Evolutionary conservation across 2,329 filamentous ascomycete species (phyloP), one percentile per base, ranked within the genome.

Genomic region (Aspergillus aculeatinus): DNA sequence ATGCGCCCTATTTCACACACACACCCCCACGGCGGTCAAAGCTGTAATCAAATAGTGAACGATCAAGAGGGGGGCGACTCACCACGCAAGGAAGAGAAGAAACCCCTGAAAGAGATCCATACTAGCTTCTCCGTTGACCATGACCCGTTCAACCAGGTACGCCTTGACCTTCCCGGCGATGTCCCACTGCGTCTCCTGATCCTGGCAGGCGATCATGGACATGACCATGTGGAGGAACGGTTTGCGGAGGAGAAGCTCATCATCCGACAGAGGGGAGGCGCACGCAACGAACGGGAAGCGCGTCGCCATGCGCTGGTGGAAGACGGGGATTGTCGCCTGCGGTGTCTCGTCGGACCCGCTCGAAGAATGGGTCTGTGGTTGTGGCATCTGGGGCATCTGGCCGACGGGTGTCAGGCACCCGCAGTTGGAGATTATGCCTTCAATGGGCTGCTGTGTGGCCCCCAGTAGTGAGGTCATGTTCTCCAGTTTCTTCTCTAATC

Each of bases 21-120:
- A 29, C 27, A 10, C 27, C 27, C 23, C 6, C 19, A 4, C 11
- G 2, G 14, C 21, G 23, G 7, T 4, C 29, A 21, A 25, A 48
- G 14, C 12, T n/a, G 7, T 21, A 29, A 19, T 39, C 10, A 2
- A 16, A 49, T 6, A 48, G 61, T 1, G 19, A 21, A n/a, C 51
- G 58, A 49, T 35, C 33, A 35, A 16, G 59, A 25, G 60, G 7
- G 27, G 27, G 7, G 49, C 9, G 53, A 55, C 53, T 66, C 71
- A 82, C 81, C 81, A 83, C 23, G 79, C 74, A 57, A 82, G 70
- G 47, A 76, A 75, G 48, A 82, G 72, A 7, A 83, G 61, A 9
- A 82, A 67, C 0, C 80, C 81, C 65, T 83, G 80, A 1, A 83
- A 72, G 3, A 81, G 65, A 58, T 82, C 80, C 9, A 83, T 59